phyloP scores from a whole-genome alignment of 2,329 filamentous ascomycete species.

The Xylariales sp. region DNA sequence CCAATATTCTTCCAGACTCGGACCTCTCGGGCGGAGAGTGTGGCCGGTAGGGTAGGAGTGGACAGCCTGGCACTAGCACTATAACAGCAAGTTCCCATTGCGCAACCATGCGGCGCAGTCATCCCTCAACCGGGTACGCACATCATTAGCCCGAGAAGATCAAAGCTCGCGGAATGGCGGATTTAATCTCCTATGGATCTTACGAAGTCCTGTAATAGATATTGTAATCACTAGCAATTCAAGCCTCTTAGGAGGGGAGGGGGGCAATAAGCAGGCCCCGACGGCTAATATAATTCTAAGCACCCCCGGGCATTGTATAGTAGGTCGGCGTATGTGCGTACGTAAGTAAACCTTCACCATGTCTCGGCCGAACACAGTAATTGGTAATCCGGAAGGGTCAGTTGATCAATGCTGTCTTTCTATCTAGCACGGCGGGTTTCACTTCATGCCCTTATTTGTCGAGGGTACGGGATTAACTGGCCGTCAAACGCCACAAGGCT shows the following conservation, averaged over 20 bases:
- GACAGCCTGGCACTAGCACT: constrained; percentile 20
- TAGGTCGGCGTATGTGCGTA: not conserved
- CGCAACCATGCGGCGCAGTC: constrained; percentile 28
- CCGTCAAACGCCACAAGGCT: constrained; percentile 21
- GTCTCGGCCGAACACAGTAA: not conserved
- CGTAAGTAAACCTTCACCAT: not conserved
- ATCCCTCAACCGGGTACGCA: not conserved
- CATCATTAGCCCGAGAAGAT: constrained; percentile 1
- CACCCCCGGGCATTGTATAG: not conserved
- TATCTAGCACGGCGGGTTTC: not conserved
- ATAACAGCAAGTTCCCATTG: constrained; percentile 3
- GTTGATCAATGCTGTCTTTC: constrained; percentile 1
- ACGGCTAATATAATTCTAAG: constrained; percentile 9
- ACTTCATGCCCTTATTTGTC: constrained; percentile 23
- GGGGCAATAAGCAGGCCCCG: constrained; percentile 1
- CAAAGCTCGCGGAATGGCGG: constrained; percentile 26
- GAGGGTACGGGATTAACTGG: constrained; percentile 3
- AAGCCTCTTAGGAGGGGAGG: not conserved
- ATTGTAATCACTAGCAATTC: constrained; percentile 6
- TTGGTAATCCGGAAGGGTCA: not conserved
- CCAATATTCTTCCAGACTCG: constrained; percentile 17
- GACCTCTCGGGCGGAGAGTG: constrained; percentile 16
- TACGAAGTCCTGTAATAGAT: constrained; percentile 9
- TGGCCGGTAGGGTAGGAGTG: constrained; percentile 13
- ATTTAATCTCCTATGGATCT: constrained; percentile 20